phyloP scores from a whole-genome alignment of 2,329 filamentous ascomycete genomes.

The Claviceps pazoutovae region DNA sequence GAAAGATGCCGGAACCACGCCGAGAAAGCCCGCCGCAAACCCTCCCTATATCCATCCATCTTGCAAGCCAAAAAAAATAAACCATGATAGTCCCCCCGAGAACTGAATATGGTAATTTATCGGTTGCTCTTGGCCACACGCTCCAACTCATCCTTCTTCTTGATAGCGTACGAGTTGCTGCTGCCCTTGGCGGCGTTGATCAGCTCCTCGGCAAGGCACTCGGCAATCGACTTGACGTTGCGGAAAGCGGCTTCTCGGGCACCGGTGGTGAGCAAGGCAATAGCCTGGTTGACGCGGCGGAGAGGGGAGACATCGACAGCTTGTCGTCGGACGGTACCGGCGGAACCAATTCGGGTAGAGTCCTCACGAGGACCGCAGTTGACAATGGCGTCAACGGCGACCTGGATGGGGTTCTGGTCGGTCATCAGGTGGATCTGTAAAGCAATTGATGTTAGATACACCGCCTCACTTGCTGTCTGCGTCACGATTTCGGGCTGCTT shows the following conservation, averaged over 20 bases:
- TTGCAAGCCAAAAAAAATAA: constrained; percentile 1
- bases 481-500: not conserved
- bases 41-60: constrained; percentile 8
- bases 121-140: constrained; percentile 99
- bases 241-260: constrained; percentile 98
- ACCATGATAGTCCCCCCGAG: not conserved
- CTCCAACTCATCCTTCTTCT: constrained; percentile 99
- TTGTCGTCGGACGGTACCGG: constrained; percentile 98
- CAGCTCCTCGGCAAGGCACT: constrained; percentile 98
- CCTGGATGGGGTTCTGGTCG: constrained; percentile 99
- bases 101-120: constrained; percentile 47
- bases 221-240: constrained; percentile 99
- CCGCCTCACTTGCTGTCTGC: not conserved
- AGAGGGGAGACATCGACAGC: constrained; percentile 99
- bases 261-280: constrained; percentile 96
- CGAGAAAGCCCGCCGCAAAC: constrained; percentile 26
- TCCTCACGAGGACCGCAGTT: constrained; percentile 99
- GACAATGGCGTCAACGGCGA: constrained; percentile 98
- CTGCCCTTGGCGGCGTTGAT: constrained; percentile 99
- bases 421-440: constrained; percentile 97
- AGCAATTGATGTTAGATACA: constrained; percentile 14
- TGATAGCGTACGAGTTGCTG: constrained; percentile 99
- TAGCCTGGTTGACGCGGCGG: constrained; percentile 99
- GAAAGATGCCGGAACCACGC: constrained; percentile 32
- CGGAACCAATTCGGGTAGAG: constrained; percentile 97